phyloP scores from a whole-genome alignment of 495 filamentous ascomycete species.

The Xylaria longipes region DNA sequence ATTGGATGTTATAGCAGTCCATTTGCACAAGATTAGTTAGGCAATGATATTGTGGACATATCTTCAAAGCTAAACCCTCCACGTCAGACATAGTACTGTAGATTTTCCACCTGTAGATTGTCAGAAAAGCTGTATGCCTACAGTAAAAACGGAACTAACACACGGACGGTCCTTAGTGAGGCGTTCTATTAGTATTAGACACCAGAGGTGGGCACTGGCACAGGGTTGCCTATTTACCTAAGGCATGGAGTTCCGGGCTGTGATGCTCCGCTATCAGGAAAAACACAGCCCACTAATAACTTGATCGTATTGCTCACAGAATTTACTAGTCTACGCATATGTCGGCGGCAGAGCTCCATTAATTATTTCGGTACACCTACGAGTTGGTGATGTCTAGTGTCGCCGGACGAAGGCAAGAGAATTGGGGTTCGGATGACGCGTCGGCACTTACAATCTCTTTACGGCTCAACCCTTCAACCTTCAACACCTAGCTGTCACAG shows the following conservation, averaged over 20 bases:
- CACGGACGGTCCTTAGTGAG: neutral
- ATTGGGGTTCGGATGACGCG: neutral
- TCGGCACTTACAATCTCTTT: constrained; percentile 4
- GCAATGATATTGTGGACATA: too few relatives aligned
- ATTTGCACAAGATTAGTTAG: neutral
- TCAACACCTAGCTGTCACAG: too few relatives aligned
- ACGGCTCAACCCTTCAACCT: too few relatives aligned
- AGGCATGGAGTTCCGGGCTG: neutral
- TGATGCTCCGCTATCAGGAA: constrained; percentile 7
- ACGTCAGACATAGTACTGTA: neutral
- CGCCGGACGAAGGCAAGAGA: neutral
- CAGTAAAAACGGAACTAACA: neutral
- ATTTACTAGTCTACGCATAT: neutral
- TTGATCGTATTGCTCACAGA: neutral
- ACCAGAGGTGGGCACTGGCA: neutral
- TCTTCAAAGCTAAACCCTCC: neutral
- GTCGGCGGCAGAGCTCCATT: neutral
- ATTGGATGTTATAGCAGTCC: neutral
- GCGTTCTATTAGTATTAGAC: neutral
- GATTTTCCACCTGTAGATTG: constrained; percentile 20
- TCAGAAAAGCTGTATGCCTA: neutral
- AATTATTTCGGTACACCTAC: constrained; percentile 9
- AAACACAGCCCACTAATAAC: neutral
- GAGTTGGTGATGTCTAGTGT: neutral
- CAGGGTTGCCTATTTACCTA: neutral